phyloP scores from a whole-genome alignment of 768 basidiomycete genomes.

The Peribolospora baueri region DNA sequence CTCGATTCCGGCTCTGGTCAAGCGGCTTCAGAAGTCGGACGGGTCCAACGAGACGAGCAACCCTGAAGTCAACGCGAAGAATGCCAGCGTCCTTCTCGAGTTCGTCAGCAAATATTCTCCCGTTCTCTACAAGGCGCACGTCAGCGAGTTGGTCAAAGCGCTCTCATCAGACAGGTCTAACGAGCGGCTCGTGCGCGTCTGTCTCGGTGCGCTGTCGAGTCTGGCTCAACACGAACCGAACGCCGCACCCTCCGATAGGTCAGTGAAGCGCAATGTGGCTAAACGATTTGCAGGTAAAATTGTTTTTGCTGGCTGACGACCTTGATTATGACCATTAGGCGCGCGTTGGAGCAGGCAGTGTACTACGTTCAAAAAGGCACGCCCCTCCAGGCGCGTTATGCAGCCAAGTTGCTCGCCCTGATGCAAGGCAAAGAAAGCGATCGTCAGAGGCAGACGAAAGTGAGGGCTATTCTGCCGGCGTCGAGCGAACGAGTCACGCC shows the following conservation, averaged over 20 bases:
- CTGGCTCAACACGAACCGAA: slow-evolving; percentile 36
- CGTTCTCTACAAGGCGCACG: slow-evolving; percentile 43
- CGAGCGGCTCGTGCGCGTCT: slow-evolving; percentile 32
- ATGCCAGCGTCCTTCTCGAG: slow-evolving; percentile 28
- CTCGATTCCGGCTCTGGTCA: slow-evolving; percentile 54
- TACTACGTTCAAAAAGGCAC: not conserved
- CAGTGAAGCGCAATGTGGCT: slow-evolving; percentile 11
- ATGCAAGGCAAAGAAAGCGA: not conserved
- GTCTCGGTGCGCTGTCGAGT: slow-evolving; percentile 52
- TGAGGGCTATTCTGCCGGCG: not conserved
- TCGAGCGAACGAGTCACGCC: slow-evolving; percentile 8
- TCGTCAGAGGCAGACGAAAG: too few relatives aligned
- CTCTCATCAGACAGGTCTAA: slow-evolving; percentile 36
- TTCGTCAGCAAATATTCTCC: slow-evolving; percentile 55
- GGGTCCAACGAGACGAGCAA: slow-evolving; percentile 22
- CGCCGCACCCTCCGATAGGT: slow-evolving; percentile 42
- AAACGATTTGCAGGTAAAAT: too few relatives aligned
- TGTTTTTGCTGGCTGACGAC: not conserved
- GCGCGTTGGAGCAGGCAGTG: not conserved
- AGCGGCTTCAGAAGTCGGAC: slow-evolving; percentile 30
- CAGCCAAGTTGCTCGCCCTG: slow-evolving; percentile 12
- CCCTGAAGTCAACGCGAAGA: slow-evolving; percentile 22
- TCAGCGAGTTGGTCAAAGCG: slow-evolving; percentile 48
- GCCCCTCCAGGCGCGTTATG: slow-evolving; percentile 10
- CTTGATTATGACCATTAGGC: too few relatives aligned